Evolutionary conservation across 805 yeast species (phyloP).

Genomic region (Ogataea ramenticola): DNA sequence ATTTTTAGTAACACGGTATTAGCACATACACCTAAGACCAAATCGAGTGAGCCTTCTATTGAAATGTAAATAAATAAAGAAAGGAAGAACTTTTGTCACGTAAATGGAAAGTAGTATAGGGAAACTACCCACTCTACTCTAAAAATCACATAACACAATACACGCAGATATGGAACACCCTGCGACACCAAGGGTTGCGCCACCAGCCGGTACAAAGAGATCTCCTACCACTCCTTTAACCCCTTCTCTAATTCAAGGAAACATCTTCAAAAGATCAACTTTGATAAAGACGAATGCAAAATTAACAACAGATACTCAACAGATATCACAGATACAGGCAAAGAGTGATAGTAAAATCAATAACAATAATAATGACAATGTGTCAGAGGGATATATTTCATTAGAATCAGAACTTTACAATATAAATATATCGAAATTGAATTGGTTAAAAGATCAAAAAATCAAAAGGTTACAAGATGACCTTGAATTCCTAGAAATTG

Average conservation of each 20-base stretch:
- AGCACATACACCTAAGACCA: too few species aligned
- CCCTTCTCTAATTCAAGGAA: conserved; percentile 10
- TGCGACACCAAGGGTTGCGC: neutral
- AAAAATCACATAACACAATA: neutral
- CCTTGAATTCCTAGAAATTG: conserved; percentile 16
- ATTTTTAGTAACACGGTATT: too few species aligned
- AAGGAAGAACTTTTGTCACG: too few species aligned
- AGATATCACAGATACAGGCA: too few species aligned
- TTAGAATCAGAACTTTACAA: neutral
- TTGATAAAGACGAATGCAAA: neutral
- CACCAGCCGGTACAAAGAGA: conserved; percentile 12
- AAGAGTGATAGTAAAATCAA: too few species aligned
- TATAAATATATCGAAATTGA: neutral
- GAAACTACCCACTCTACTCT: neutral
- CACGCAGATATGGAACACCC: too few species aligned
- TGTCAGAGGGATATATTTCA: too few species aligned
- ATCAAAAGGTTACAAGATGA: conserved; percentile 2
- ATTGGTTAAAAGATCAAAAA: conserved; percentile 2
- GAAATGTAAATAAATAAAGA: too few species aligned
- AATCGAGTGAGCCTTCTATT: too few species aligned
- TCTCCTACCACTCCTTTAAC: conserved; percentile 27
- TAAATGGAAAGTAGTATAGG: too few species aligned
- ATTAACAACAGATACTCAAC: neutral
- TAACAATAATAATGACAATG: too few species aligned
- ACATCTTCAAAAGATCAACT: neutral